A percentile compares a stretch with the other conserved stretches of the same genome.
Evolutionary conservation across 2,329 filamentous ascomycete genomes (phyloP).

Genomic region (Exserohilum rostratum): DNA sequence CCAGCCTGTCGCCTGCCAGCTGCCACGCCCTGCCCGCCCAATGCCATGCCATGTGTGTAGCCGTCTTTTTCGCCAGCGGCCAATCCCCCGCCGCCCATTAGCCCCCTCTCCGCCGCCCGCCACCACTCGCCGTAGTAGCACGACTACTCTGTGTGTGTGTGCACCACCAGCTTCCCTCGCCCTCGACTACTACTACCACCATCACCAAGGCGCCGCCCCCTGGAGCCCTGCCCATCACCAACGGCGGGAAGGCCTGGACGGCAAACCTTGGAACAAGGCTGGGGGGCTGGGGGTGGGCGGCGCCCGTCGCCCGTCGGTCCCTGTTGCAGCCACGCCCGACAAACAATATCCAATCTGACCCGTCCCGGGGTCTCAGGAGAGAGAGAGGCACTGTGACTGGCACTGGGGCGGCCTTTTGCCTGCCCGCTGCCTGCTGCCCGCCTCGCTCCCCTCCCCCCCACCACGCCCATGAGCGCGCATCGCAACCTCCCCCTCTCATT

Average conservation of each 20-base stretch:
- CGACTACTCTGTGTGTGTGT: constrained; percentile 11
- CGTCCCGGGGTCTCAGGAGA: constrained; percentile 5
- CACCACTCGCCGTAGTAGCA: not conserved
- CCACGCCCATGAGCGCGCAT: too few relatives aligned
- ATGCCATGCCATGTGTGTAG: not conserved
- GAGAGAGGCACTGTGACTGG: too few relatives aligned
- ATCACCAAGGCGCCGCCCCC: constrained; percentile 19
- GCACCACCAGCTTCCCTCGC: constrained; percentile 13
- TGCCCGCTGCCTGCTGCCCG: too few relatives aligned
- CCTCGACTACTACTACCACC: not conserved
- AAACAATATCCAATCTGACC: constrained; percentile 10
- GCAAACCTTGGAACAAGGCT: constrained; percentile 15
- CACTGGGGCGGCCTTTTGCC: too few relatives aligned
- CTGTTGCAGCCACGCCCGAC: constrained; percentile 7
- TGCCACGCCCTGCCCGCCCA: not conserved
- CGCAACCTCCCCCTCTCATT: not conserved
- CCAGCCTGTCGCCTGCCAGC: not conserved
- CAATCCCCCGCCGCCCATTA: not conserved
- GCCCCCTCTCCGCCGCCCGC: not conserved
- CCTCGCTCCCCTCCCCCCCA: not conserved
- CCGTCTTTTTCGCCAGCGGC: not conserved
- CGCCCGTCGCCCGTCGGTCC: constrained; percentile 3
- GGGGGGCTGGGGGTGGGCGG: constrained; percentile 1
- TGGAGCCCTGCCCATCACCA: constrained; percentile 22
- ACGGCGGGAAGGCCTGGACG: constrained; percentile 23